phyloP scores from a whole-genome alignment of 495 filamentous ascomycete genomes.

The Tuber melanosporum region DNA sequence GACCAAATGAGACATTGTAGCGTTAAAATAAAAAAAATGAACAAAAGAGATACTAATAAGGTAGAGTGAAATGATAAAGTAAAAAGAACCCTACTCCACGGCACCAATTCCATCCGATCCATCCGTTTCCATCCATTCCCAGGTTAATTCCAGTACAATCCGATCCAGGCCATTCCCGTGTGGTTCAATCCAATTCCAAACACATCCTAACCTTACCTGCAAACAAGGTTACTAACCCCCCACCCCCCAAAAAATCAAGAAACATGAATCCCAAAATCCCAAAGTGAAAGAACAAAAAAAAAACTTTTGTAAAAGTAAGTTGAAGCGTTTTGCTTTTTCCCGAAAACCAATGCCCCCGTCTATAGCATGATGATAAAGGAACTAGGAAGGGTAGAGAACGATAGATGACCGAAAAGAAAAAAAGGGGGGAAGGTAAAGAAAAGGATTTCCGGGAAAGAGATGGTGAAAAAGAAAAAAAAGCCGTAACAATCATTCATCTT shows the following conservation, averaged over 20 bases:
- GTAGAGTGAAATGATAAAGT: neutral
- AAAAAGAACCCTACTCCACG: neutral
- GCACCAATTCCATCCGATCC: constrained; percentile 12
- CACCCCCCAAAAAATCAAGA: neutral
- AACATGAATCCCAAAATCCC: neutral
- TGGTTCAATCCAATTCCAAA: neutral
- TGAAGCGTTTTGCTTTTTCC: neutral
- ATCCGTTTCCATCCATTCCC: constrained; percentile 6
- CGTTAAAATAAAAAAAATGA: constrained; percentile 6
- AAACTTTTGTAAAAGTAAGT: constrained; percentile 8
- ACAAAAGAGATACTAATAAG: constrained; percentile 13
- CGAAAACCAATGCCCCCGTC: neutral
- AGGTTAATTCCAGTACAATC: constrained; percentile 27
- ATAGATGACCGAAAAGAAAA: constrained; percentile 8
- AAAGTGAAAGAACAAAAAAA: neutral
- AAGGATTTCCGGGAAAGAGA: constrained; percentile 17
- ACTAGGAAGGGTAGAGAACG: neutral
- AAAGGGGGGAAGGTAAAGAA: neutral
- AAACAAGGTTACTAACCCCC: neutral
- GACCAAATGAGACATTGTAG: constrained; percentile 8
- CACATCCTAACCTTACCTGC: neutral
- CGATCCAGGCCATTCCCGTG: constrained; percentile 12
- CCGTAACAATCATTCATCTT: constrained; percentile 15
- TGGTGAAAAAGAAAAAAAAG: constrained; percentile 6
- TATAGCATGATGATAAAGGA: neutral